Conservation (phyloP, 352 stramenopile genomes). For the Globisporangium ultimum region DNA sequence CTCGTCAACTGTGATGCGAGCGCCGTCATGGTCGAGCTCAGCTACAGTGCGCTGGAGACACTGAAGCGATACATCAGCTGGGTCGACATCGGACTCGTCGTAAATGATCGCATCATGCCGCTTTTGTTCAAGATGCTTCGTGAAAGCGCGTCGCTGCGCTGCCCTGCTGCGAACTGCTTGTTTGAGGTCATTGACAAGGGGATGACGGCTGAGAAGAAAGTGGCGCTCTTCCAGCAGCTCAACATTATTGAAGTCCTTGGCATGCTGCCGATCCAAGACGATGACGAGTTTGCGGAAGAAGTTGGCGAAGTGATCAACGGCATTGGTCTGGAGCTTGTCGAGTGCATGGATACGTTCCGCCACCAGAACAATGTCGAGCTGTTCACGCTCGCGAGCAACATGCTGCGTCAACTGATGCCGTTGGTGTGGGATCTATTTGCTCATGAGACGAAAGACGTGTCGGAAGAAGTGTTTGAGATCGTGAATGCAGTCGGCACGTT, state of each 20-base stretch:
- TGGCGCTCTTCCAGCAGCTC: slow-evolving; percentile 70
- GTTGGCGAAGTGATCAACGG: slow-evolving; percentile 82
- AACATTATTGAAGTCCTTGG: slow-evolving; percentile 64
- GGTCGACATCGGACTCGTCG: slow-evolving; percentile 81
- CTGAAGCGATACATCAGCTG: slow-evolving; percentile 86
- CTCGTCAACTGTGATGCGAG: slow-evolving; percentile 70
- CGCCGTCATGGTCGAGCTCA: slow-evolving; percentile 66
- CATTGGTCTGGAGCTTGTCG: slow-evolving; percentile 75
- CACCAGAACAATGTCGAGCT: slow-evolving; percentile 42
- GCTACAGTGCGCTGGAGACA: slow-evolving; percentile 62
- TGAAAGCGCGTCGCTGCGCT: slow-evolving; percentile 55
- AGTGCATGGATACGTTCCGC: slow-evolving; percentile 78
- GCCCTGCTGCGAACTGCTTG: slow-evolving; percentile 75
- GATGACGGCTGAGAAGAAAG: slow-evolving; percentile 81
- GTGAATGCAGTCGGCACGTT: slow-evolving; percentile 75
- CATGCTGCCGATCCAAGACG: slow-evolving; percentile 57
- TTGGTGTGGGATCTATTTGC: slow-evolving; percentile 81
- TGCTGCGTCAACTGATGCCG: slow-evolving; percentile 74
- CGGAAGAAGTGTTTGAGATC: slow-evolving; percentile 84
- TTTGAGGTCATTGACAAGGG: slow-evolving; percentile 86
- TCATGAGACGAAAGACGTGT: slow-evolving; percentile 81
- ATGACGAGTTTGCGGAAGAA: slow-evolving; percentile 81
- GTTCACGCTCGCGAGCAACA: slow-evolving; percentile 45
- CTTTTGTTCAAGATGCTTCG: slow-evolving; percentile 69
- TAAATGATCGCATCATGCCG: slow-evolving; percentile 81